Base-by-base conservation (phyloP, 352 stramenopile species). In the Phytophthora citricola region DNA sequence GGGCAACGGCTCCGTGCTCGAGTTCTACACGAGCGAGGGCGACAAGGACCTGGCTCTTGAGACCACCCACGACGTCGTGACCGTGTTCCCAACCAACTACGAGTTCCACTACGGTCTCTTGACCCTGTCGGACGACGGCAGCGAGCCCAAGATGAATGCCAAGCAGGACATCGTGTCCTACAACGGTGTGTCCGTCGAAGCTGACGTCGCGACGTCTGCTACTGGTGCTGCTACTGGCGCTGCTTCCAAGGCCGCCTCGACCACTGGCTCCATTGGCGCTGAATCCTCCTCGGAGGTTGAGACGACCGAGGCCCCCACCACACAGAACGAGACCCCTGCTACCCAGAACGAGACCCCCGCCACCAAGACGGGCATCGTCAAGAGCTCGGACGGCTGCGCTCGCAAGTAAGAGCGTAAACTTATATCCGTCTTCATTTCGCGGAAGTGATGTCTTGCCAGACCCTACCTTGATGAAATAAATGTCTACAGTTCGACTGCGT, bases 121-220 rank as follows among this genome's bases (percentile, higher is more conserved):
- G 22, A 63, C 52, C 5, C 46, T 69, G 2, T 49, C 52, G 14
- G 46, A 58, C 24, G 53, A 63, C 32, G 46, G 39, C 11, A 63
- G 38, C 17, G 52, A 52, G 29, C 61, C 61, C 4, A 63, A 55
- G 46, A 69, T 69, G 61, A 44, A 51, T 11, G 38, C 44, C 4
- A 58, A 69, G 20, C 46, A 58, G 55, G 61, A 69, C 39, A 55
- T 63, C 15, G 3, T 69, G 46, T 59, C 31, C 9, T 69, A 54
- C 61, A 69, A 59, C 17, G 61, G 52, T 24, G 53, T 69, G 29
- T 59, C 61, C 5, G 61, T 59, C 5, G 47, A 61, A 3, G 46
- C n/a, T 20, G 53, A 58, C 15, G 59, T 67, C 20, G 41, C 27
- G 27, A 34, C 31, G 53, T 10, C 53, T 45, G 53, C 53, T 20